Evolutionary conservation across 768 basidiomycete species (phyloP), one percentile per base, ranked within the genome.

Genomic region (Brasilioporus rufonigricans): DNA sequence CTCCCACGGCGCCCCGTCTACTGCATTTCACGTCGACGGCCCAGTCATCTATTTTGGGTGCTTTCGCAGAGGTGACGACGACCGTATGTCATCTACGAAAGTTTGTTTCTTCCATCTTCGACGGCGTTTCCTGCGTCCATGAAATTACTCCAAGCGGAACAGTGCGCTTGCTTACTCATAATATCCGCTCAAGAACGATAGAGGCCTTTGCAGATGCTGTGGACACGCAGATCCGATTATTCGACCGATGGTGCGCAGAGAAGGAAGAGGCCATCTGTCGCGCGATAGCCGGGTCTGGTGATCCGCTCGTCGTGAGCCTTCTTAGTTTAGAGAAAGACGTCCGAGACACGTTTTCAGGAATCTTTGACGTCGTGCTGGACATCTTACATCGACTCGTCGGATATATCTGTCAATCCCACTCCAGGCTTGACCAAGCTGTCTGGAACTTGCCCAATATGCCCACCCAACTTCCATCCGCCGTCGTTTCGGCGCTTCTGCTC

Each of bases 131-230:
- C 24, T 21, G 50, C 1, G 31, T 46, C 35, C 55, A 58, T 16
- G 53, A 59, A 65, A 65, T 55, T 8, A 57, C 61, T 10, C 56
- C 70, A 27, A 68, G 60, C 4, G 66, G 56, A 24, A 58, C 62
- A 10, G 52, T 33, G 44, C 61, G 48, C 36, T 48, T 73, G 44
- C 56, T 72, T 29, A 58, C 62, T 31, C 64, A 65, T 31, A 61
- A 43, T 46, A 57, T 57, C 52, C 44, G 60, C 11, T 82, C 84
- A 11, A 80, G 78, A 31, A 91, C 88, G 0, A 70, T 89, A n/a
- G 89, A 93, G 66, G 91, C 91, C 0, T 91, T 91, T 65, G 82
- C 87, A 1, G 89, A 91, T 52, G 89, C 89, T 0, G 71, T 92
- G 44, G 82, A 84, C 55, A 60, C 72, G 21, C 82, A 88, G 52